Percentiles rank a stretch among this genome's conserved stretches.
Evolutionary conservation across 345 rosid genomes (phyloP).

Genomic region (Cardamine chenopodiifolia): DNA sequence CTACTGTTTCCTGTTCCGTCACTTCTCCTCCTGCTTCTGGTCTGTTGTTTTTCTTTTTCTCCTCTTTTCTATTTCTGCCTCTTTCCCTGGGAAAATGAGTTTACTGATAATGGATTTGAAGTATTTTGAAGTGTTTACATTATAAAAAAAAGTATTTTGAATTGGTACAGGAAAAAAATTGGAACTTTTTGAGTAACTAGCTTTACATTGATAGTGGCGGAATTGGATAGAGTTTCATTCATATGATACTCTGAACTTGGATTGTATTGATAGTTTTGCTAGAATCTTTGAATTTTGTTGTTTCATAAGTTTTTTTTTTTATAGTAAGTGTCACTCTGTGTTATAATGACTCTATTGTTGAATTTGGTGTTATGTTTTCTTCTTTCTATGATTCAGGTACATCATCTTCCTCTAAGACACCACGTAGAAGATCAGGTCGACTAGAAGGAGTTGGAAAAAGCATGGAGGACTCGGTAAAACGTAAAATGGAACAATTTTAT

Average conservation of each 20-base stretch:
- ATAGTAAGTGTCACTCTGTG: not conserved
- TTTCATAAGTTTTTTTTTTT: not conserved
- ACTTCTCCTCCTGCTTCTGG: slow-evolving; percentile 58
- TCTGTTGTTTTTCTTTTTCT: slow-evolving; percentile 19
- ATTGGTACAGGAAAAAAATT: not conserved
- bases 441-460: slow-evolving; percentile 85
- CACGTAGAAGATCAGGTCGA: slow-evolving; percentile 59
- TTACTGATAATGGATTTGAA: slow-evolving; percentile 8
- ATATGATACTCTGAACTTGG: not conserved
- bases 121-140: no score
- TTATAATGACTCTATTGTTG: slow-evolving; percentile 13
- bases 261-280: not conserved
- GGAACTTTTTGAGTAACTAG: slow-evolving; percentile 1
- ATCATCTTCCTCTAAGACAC: slow-evolving; percentile 52
- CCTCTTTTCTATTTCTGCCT: not conserved
- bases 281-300: not conserved
- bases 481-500: slow-evolving; percentile 95
- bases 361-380: slow-evolving; percentile 1
- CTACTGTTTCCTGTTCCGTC: slow-evolving; percentile 54
- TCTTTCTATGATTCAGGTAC: slow-evolving; percentile 38
- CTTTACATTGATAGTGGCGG: not conserved
- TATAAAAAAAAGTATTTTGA: slow-evolving; percentile 18
- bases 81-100: not conserved
- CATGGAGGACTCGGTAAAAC: slow-evolving; percentile 94
- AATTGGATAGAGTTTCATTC: slow-evolving; percentile 9